A percentile compares a stretch with the other conserved stretches of the same genome.
Conservation (phyloP, 1,284 basidiomycete genomes). For the Boletus holoroseus region DNA sequence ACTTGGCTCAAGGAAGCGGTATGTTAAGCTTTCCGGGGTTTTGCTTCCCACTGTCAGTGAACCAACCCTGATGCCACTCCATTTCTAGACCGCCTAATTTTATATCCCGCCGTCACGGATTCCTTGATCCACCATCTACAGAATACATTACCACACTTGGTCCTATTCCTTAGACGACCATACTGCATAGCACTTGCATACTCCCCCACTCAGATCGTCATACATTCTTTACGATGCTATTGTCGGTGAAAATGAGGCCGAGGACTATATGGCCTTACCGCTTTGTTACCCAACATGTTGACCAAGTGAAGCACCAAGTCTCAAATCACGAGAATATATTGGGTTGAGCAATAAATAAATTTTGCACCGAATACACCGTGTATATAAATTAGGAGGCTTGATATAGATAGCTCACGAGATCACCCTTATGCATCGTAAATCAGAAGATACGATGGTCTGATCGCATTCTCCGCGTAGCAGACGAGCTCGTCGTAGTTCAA, state of each 20-base stretch:
- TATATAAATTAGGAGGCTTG: conserved; percentile 6
- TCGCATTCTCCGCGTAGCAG: conserved; percentile 61
- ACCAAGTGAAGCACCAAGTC: neutral
- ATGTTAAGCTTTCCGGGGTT: conserved; percentile 20
- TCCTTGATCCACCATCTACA: conserved; percentile 5
- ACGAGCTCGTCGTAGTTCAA: conserved; percentile 62
- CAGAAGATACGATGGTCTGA: conserved; percentile 58
- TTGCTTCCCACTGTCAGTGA: neutral
- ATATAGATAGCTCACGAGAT: neutral
- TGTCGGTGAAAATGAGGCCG: neutral
- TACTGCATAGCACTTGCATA: conserved; percentile 24
- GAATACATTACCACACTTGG: conserved; percentile 24
- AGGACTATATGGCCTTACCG: neutral
- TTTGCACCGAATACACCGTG: neutral
- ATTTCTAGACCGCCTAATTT: conserved; percentile 26
- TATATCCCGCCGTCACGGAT: conserved; percentile 16
- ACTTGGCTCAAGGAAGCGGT: conserved; percentile 72
- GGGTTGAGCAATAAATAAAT: conserved; percentile 14
- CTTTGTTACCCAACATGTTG: neutral
- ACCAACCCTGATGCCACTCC: neutral
- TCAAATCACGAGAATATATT: neutral
- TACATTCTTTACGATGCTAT: conserved; percentile 7
- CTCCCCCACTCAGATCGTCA: conserved; percentile 30
- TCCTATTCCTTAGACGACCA: conserved; percentile 35
- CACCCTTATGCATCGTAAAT: conserved; percentile 47